A percentile compares a stretch with the other conserved stretches of the same genome.
These are phyloP conservation scores for Coleophoma cylindrospora DNA, from an alignment of 2,329 filamentous ascomycete species.

Conservation along the genomic window DNA sequence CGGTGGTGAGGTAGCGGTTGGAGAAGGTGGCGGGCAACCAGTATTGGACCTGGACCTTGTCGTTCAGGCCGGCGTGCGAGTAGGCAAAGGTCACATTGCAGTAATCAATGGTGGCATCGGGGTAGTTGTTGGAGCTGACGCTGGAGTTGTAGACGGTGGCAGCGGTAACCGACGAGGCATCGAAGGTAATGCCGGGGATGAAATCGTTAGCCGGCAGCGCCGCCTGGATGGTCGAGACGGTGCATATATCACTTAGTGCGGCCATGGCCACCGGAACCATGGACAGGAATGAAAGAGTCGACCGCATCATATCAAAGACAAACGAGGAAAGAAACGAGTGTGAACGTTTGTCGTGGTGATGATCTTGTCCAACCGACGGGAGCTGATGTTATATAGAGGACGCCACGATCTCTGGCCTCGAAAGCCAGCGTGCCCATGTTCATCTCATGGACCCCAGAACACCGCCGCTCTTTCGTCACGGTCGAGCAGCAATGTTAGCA, in stretches of 20 bases:
- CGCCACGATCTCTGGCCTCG: too few relatives aligned
- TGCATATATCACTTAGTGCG: conserved; percentile 18
- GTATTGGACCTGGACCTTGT: conserved; percentile 31
- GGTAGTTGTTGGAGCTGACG: conserved; percentile 23
- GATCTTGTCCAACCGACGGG: too few relatives aligned
- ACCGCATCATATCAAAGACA: too few relatives aligned
- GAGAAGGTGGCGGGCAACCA: conserved; percentile 39
- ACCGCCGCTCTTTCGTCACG: too few relatives aligned
- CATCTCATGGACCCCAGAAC: too few relatives aligned
- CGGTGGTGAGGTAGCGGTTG: conserved; percentile 39
- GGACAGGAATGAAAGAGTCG: too few relatives aligned
- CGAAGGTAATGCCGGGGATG: conserved; percentile 9
- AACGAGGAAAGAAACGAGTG: too few relatives aligned
- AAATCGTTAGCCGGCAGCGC: conserved; percentile 15
- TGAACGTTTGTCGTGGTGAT: too few relatives aligned
- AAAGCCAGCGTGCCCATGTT: too few relatives aligned
- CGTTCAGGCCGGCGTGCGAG: conserved; percentile 32
- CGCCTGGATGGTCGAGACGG: conserved; percentile 13
- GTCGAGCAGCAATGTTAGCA: too few relatives aligned
- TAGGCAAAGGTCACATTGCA: conserved; percentile 43
- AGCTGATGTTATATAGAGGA: too few relatives aligned
- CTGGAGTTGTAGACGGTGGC: conserved; percentile 28
- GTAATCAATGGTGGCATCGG: conserved; percentile 30
- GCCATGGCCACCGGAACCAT: background rate
- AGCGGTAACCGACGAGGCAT: conserved; percentile 25